Evolutionary conservation across 2,329 filamentous ascomycete species (phyloP).

Genomic region (Pseudonectria foliicola): DNA sequence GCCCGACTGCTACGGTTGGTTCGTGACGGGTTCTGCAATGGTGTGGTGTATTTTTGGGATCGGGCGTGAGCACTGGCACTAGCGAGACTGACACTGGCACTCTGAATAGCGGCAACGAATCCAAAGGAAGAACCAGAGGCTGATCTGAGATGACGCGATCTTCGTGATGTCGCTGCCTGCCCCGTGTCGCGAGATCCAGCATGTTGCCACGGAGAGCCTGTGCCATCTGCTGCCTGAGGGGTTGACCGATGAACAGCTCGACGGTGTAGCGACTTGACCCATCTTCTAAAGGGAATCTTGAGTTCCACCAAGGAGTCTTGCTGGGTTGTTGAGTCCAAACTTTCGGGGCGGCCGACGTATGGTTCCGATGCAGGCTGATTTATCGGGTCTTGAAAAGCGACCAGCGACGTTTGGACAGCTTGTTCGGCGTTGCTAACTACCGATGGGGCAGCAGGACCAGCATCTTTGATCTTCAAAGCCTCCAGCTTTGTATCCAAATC

Average conservation of each 20-base stretch:
- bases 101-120: conserved; percentile 75
- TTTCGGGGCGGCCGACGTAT: conserved; percentile 5
- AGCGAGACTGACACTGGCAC: conserved; percentile 69
- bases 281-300: conserved; percentile 57
- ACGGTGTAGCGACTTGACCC: conserved; percentile 63
- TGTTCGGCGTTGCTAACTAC: conserved; percentile 27
- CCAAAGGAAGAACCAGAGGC: conserved; percentile 70
- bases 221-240: conserved; percentile 1
- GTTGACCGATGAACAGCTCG: conserved; percentile 38
- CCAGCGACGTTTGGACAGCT: conserved; percentile 2
- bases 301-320: conserved; percentile 4
- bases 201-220: conserved; percentile 5
- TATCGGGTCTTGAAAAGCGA: background rate
- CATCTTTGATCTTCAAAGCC: conserved; percentile 19
- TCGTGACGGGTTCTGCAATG: conserved; percentile 48
- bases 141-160: conserved; percentile 42
- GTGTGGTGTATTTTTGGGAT: conserved; percentile 45
- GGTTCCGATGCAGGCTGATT: conserved; percentile 16
- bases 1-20: conserved; percentile 57
- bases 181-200: conserved; percentile 2
- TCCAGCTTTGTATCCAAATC: conserved; percentile 23
- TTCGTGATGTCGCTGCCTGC: conserved; percentile 6
- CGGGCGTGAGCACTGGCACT: conserved; percentile 62
- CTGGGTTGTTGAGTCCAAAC: conserved; percentile 3
- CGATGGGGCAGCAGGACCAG: conserved; percentile 30